phyloP scores from a whole-genome alignment of 371 early-diverging fungal genomes.

The Dipsacomyces acuminosporus region DNA sequence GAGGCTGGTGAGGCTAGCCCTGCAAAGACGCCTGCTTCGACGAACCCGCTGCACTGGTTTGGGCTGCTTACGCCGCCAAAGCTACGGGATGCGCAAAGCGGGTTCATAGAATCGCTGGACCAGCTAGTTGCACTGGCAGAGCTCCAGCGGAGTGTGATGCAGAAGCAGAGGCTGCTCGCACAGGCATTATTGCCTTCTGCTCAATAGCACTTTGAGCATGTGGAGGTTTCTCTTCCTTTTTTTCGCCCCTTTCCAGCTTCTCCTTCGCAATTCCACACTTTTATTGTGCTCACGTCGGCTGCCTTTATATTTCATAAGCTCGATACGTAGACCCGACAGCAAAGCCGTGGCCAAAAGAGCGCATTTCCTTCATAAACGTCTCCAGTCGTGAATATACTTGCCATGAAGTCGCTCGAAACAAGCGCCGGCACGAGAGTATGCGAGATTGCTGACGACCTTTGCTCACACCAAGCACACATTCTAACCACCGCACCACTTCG shows the following conservation, averaged over 20 bases:
- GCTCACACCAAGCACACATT: conserved; percentile 16
- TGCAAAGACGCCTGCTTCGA: not conserved
- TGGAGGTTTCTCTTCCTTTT: too few species aligned
- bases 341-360: too few species aligned
- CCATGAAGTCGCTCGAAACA: conserved; percentile 12
- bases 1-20: not conserved
- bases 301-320: too few species aligned
- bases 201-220: too few species aligned
- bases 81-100: conserved; percentile 52
- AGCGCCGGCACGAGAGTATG: conserved; percentile 30
- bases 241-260: too few species aligned
- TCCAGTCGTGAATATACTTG: too few species aligned
- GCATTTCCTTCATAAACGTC: too few species aligned
- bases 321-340: too few species aligned
- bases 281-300: too few species aligned
- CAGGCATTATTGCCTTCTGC: not conserved
- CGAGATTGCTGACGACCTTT: conserved; percentile 27
- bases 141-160: conserved; percentile 5
- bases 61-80: conserved; percentile 59
- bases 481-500: conserved; percentile 11
- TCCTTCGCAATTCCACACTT: not conserved
- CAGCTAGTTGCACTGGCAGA: conserved; percentile 23
- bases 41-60: conserved; percentile 63
- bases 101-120: conserved; percentile 21
- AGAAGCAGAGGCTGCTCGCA: not conserved